A percentile compares a stretch with the other conserved stretches of the same genome.
Conservation (phyloP, 768 basidiomycete species). For the Leccinum subgranulosum region DNA sequence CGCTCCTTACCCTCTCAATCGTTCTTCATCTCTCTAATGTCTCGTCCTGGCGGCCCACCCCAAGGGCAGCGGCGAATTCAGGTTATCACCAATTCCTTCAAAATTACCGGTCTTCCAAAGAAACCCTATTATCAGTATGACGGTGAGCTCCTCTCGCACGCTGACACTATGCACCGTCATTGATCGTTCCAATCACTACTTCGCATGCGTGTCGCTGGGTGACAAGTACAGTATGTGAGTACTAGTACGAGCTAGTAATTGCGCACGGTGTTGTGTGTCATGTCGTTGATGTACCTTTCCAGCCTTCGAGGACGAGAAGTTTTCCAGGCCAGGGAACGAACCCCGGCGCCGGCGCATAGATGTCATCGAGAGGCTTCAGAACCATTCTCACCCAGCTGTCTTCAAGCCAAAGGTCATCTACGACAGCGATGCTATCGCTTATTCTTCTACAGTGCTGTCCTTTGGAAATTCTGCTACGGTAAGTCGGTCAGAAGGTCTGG, state of each 20-base stretch:
- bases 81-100: slow-evolving; percentile 35
- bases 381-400: slow-evolving; percentile 25
- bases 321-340: not conserved
- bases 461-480: slow-evolving; percentile 33
- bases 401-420: slow-evolving; percentile 46
- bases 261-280: not conserved
- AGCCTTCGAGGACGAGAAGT: slow-evolving; percentile 19
- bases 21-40: slow-evolving; percentile 17
- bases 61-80: slow-evolving; percentile 15
- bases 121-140: slow-evolving; percentile 32
- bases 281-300: not conserved
- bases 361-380: slow-evolving; percentile 36
- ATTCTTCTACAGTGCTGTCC: slow-evolving; percentile 31
- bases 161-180: not conserved
- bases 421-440: slow-evolving; percentile 44
- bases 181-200: slow-evolving; percentile 7
- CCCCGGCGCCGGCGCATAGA: slow-evolving; percentile 27
- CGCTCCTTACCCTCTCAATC: not conserved
- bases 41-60: slow-evolving; percentile 16
- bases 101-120: slow-evolving; percentile 26
- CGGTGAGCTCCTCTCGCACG: slow-evolving; percentile 20
- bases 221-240: slow-evolving; percentile 27
- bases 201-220: not conserved
- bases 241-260: not conserved
- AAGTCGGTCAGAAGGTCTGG: slow-evolving; percentile 3